phyloP scores from a whole-genome alignment of 495 filamentous ascomycete genomes.

The Podospora tetraspora region DNA sequence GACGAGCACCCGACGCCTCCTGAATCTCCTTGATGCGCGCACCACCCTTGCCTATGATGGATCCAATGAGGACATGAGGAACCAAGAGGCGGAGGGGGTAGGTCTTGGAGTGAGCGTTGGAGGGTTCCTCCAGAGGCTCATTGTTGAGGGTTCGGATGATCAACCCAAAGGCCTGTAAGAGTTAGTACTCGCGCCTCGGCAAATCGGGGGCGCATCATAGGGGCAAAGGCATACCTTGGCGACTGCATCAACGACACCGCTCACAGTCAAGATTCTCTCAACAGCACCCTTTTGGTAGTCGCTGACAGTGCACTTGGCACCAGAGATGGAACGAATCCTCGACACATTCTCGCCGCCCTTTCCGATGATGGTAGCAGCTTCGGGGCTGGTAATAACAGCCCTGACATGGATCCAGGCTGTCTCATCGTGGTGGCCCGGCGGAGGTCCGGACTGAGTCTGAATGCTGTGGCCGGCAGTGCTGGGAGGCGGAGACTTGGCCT shows the following conservation, averaged over 20 bases:
- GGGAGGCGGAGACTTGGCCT: constrained; percentile 39
- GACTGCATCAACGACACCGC: constrained; percentile 88
- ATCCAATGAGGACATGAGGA: constrained; percentile 94
- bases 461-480: constrained; percentile 40
- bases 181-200: constrained; percentile 15
- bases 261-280: constrained; percentile 94
- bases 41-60: constrained; percentile 96
- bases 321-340: constrained; percentile 82
- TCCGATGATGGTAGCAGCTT: constrained; percentile 95
- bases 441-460: constrained; percentile 33
- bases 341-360: constrained; percentile 98
- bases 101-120: constrained; percentile 88
- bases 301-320: constrained; percentile 96
- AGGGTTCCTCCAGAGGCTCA: constrained; percentile 79
- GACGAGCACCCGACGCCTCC: constrained; percentile 89
- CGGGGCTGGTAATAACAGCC: constrained; percentile 90
- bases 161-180: constrained; percentile 79
- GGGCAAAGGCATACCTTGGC: constrained; percentile 67
- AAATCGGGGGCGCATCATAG: not conserved
- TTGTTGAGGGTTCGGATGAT: constrained; percentile 98
- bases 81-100: constrained; percentile 94
- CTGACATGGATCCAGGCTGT: constrained; percentile 95
- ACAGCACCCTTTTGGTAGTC: constrained; percentile 95
- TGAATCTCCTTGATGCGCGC: constrained; percentile 97
- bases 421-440: constrained; percentile 61